Evolutionary conservation across 306 rosid genomes (phyloP), one percentile per base, ranked within the genome.

Genomic region (Mimosa bimucronata): DNA sequence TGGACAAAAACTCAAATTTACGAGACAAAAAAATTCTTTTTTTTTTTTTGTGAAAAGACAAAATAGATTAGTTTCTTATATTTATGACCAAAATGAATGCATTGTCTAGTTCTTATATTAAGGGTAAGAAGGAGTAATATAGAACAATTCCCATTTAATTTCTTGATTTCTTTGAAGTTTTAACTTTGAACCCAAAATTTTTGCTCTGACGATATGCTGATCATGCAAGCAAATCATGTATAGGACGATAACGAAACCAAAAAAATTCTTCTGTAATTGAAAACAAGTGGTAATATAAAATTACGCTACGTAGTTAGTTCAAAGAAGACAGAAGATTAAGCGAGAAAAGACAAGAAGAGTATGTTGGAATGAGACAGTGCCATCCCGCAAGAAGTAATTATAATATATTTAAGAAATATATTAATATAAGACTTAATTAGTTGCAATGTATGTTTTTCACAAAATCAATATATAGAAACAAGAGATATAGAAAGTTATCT

Each of bases 281-380:
- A 34, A 34, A 34, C 3, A 34, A 6, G 38, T 34, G 5, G 38
- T 34, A 34, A 34, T 2, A 3, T 34, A 34, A n/a, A 12, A 4
- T 30, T 55, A 21, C 12, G 29, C 13, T 53, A 65, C 46, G 45
- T 21, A 72, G 60, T 67, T 67, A 2, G 58, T 61, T 69, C 50
- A 12, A 41, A 53, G 1, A 57, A 64, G 53, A 45, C n/a, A 70
- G 28, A 66, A 37, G 30, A n/a, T 19, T n/a, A 48, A 65, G 57
- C 38, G 14, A 15, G n/a, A 61, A 28, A 28, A 61, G 67, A 61
- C 67, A 12, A 34, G 34, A 26, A 28, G 73, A 79, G 72, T 48
- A 16, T 46, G 1, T 71, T 4, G 38, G 80, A 83, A 76, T 80
- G 72, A 77, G 87, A 83, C 89, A 26, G 55, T 6, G 64, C 77